These are phyloP conservation scores for Escallonia rubra DNA, from an alignment of 129 eudicot genomes.

Conservation along the genomic window DNA sequence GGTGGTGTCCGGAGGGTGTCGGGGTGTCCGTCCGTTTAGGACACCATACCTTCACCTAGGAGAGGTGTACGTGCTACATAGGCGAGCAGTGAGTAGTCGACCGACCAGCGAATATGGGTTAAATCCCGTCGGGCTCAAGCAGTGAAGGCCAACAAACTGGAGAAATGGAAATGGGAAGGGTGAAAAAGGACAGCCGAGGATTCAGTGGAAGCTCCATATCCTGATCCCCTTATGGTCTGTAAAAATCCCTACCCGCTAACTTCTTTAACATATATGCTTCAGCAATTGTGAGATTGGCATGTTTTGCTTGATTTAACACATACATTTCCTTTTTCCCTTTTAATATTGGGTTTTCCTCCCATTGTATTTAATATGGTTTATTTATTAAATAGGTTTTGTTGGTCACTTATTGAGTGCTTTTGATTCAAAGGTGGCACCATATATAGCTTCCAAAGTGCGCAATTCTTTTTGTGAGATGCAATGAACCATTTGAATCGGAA, in stretches of 20 bases:
- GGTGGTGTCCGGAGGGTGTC: too few relatives aligned
- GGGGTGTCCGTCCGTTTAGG: too few relatives aligned
- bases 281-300: conserved; percentile 4
- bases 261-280: conserved; percentile 3
- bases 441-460: too few relatives aligned
- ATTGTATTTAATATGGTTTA: conserved; percentile 14
- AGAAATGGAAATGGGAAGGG: not conserved
- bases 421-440: too few relatives aligned
- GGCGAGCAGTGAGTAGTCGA: conserved; percentile 59
- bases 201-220: not conserved
- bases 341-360: not conserved
- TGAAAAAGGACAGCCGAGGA: not conserved
- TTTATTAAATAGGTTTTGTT: too few relatives aligned
- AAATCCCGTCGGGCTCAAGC: conserved; percentile 72
- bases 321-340: not conserved
- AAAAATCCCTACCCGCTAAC: not conserved
- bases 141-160: conserved; percentile 37
- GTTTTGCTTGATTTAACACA: conserved; percentile 7
- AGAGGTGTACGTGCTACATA: too few relatives aligned
- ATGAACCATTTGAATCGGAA: too few relatives aligned
- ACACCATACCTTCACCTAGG: too few relatives aligned
- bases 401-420: too few relatives aligned
- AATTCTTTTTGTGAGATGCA: too few relatives aligned
- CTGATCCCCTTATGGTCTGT: not conserved
- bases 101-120: conserved; percentile 57